Evolutionary conservation across 2,329 filamentous ascomycete genomes (phyloP), one percentile per base, ranked within the genome.

Genomic region (Colletotrichum tropicicola): DNA sequence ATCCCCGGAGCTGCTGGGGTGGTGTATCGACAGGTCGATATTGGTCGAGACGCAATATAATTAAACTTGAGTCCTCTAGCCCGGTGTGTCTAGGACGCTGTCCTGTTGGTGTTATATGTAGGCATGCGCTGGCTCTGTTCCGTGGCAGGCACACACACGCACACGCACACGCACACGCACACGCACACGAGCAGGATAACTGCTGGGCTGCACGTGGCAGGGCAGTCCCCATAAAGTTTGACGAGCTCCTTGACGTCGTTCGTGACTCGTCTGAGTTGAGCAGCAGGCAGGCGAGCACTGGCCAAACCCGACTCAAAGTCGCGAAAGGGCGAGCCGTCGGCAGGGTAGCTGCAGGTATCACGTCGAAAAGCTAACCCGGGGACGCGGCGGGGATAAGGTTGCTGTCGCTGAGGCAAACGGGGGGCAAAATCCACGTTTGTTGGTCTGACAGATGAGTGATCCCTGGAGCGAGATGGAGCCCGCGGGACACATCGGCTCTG

Each of bases 231-330:
- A 45, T 44, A 27, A 59, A 58, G 45, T 25, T 45, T 45, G 53
- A 30, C 28, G 21, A 23, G 15, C 39, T 53, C 23, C 37, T 59
- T 28, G 56, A 54, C 28, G 48, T 54, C 55, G 55, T 48, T 44
- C 55, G 56, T 60, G 60, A 64, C 60, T 64, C 60, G 60, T 59
- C 48, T 54, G 60, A 53, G 55, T 54, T 53, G 32, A 23, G n/a
- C 12, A 17, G 54, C 12, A 37, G 44, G 53, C 23, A 21, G 21
- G 32, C 17, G 23, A 44, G n/a, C 44, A 35, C 35, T 51, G 25
- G 15, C 25, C 23, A 49, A 6, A 10, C 23, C 17, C 45, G 47
- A 51, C 19, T 7, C 25, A 32, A 53, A 35, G 45, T 45, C 13
- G 13, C 45, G 37, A 52, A 44, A 12, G 17, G 39, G 59, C 37